A percentile compares a stretch with the other conserved stretches of the same genome.
Conservation (phyloP, 2,329 filamentous ascomycete species). For the Fusarium sp. region DNA sequence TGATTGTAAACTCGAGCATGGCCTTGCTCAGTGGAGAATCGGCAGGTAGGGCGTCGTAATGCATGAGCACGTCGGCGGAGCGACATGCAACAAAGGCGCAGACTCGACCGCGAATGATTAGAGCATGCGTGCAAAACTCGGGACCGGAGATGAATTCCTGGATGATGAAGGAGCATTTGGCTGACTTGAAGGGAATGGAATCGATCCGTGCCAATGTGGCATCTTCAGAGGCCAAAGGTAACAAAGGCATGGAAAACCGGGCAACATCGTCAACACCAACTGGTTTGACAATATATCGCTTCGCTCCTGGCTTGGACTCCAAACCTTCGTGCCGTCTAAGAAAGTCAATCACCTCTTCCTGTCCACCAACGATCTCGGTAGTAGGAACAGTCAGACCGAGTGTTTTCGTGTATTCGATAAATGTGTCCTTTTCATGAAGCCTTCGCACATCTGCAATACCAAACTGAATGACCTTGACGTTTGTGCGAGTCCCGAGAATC, state of each 20-base stretch:
- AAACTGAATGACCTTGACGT: slow-evolving; percentile 74
- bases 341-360: slow-evolving; percentile 64
- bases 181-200: slow-evolving; percentile 56
- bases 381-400: slow-evolving; percentile 67
- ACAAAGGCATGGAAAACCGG: slow-evolving; percentile 71
- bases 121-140: slow-evolving; percentile 79
- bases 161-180: slow-evolving; percentile 57
- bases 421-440: slow-evolving; percentile 74
- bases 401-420: slow-evolving; percentile 68
- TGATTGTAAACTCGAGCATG: slow-evolving; percentile 74
- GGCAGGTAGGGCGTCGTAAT: slow-evolving; percentile 70
- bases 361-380: slow-evolving; percentile 65
- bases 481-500: slow-evolving; percentile 67
- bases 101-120: slow-evolving; percentile 74
- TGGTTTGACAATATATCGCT: slow-evolving; percentile 74
- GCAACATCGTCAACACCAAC: slow-evolving; percentile 71
- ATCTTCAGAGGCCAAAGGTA: slow-evolving; percentile 66
- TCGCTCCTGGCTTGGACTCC: slow-evolving; percentile 43
- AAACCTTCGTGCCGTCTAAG: slow-evolving; percentile 53
- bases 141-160: slow-evolving; percentile 73
- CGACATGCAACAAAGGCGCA: slow-evolving; percentile 76
- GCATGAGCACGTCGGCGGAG: slow-evolving; percentile 72
- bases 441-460: slow-evolving; percentile 65
- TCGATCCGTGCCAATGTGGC: slow-evolving; percentile 69
- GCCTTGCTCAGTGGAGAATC: slow-evolving; percentile 66